These are phyloP conservation scores for Seiridium unicorne DNA, from an alignment of 2,329 filamentous ascomycete species.

Conservation along the genomic window DNA sequence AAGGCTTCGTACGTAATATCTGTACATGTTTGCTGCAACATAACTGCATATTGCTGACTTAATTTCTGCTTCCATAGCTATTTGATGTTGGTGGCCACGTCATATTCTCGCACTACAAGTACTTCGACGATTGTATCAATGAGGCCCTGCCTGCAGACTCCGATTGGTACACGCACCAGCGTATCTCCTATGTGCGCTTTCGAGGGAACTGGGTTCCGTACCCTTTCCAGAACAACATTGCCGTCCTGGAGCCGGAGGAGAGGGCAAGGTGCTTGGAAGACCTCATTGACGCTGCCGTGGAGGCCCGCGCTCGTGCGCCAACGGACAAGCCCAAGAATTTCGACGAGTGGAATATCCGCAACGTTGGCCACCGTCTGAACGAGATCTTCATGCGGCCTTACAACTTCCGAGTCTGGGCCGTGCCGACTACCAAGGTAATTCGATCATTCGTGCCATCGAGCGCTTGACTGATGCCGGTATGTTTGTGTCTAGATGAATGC, in stretches of 20 bases:
- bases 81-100: conserved; percentile 98
- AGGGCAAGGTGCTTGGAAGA: conserved; percentile 92
- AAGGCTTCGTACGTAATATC: conserved; percentile 82
- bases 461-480: too few species aligned
- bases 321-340: conserved; percentile 94
- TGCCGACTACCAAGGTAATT: conserved; percentile 89
- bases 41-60: conserved; percentile 15
- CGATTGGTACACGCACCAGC: conserved; percentile 97
- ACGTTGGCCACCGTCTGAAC: conserved; percentile 84
- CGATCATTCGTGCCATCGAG: neutral
- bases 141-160: conserved; percentile 90
- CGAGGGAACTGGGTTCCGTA: conserved; percentile 96
- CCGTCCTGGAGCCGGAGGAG: conserved; percentile 94
- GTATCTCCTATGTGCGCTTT: conserved; percentile 98
- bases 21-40: neutral
- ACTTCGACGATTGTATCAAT: conserved; percentile 98
- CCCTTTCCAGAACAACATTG: conserved; percentile 99
- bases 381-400: conserved; percentile 98
- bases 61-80: conserved; percentile 54
- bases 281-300: conserved; percentile 90
- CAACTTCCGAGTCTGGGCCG: conserved; percentile 99
- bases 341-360: conserved; percentile 96
- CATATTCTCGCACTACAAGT: conserved; percentile 99
- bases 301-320: conserved; percentile 69
- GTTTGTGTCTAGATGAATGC: conserved; percentile 80